Evolutionary conservation across 192 early-diverging fungal genomes (phyloP).

Genomic region (Gamsiella multidivaricata): DNA sequence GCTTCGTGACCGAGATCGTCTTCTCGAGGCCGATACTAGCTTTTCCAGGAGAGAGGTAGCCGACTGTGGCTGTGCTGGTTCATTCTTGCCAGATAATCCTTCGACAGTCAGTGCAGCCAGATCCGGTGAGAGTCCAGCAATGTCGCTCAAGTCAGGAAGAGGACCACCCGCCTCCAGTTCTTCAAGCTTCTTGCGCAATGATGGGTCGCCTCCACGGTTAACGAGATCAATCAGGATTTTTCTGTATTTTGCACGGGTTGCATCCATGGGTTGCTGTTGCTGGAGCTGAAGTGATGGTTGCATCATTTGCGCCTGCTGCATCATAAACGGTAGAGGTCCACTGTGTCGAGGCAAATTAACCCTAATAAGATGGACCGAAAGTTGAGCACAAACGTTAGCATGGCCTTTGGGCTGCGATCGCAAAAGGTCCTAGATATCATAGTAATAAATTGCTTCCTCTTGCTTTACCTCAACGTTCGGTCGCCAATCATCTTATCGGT

Average conservation of each 20-base stretch:
- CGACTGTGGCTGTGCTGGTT: conserved; percentile 2
- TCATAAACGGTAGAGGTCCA: conserved; percentile 44
- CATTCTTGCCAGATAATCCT: conserved; percentile 5
- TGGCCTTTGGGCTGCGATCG: no score
- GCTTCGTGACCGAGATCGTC: conserved; percentile 34
- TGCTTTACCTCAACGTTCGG: conserved; percentile 30
- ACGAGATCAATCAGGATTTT: conserved; percentile 44
- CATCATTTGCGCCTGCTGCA: conserved; percentile 52
- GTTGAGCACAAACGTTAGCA: no score
- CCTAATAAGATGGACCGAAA: conserved; percentile 4
- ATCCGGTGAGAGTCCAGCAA: conserved; percentile 31
- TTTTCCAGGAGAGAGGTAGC: conserved; percentile 29
- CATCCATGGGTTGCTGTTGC: conserved; percentile 21
- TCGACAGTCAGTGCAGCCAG: conserved; percentile 12
- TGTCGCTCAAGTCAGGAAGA: conserved; percentile 36
- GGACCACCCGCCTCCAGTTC: conserved; percentile 43
- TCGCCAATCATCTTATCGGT: conserved; percentile 49
- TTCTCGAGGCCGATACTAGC: conserved; percentile 35
- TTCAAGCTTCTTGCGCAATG: conserved; percentile 42
- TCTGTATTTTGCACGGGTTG: conserved; percentile 30
- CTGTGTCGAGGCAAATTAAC: conserved; percentile 36
- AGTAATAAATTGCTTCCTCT: neutral
- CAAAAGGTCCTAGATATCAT: no score
- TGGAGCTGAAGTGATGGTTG: conserved; percentile 22
- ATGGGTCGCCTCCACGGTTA: conserved; percentile 46